Conservation (phyloP, 331 rosid species). For the Malus hybrid region DNA sequence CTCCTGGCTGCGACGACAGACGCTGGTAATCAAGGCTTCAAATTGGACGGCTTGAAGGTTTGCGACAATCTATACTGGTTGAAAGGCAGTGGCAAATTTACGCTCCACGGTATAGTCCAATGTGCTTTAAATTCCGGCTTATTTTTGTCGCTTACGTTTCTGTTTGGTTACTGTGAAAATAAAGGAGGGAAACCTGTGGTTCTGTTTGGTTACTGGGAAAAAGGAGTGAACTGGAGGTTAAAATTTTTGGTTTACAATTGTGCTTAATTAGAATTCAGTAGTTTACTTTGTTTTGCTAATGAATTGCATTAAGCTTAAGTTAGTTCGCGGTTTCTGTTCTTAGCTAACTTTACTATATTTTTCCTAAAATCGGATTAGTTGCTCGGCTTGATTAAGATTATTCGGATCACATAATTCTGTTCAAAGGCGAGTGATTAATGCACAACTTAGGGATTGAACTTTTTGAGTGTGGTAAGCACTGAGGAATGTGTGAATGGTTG, state of each 20-base stretch:
- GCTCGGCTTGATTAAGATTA: neutral
- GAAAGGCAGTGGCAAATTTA: slow-evolving; percentile 92
- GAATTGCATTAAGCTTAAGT: neutral
- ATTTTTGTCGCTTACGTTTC: neutral
- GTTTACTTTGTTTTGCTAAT: neutral
- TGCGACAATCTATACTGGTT: slow-evolving; percentile 80
- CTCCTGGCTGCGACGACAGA: slow-evolving; percentile 55
- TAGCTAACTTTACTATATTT: neutral
- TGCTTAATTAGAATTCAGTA: neutral
- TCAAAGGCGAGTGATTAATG: neutral
- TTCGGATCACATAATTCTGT: neutral
- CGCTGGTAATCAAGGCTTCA: slow-evolving; percentile 61
- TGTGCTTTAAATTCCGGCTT: neutral
- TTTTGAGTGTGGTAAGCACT: neutral
- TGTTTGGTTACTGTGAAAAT: slow-evolving; percentile 3
- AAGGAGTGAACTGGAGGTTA: neutral
- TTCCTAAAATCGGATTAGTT: neutral
- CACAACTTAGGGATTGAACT: neutral
- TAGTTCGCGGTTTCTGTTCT: neutral
- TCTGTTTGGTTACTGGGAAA: neutral
- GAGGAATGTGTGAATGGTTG: neutral
- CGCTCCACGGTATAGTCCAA: slow-evolving; percentile 44
- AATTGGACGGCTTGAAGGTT: slow-evolving; percentile 80
- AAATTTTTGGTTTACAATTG: neutral
- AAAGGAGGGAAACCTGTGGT: neutral